These are phyloP conservation scores for Kokia cookei DNA, from an alignment of 441 rosid genomes.

Conservation along the genomic window DNA sequence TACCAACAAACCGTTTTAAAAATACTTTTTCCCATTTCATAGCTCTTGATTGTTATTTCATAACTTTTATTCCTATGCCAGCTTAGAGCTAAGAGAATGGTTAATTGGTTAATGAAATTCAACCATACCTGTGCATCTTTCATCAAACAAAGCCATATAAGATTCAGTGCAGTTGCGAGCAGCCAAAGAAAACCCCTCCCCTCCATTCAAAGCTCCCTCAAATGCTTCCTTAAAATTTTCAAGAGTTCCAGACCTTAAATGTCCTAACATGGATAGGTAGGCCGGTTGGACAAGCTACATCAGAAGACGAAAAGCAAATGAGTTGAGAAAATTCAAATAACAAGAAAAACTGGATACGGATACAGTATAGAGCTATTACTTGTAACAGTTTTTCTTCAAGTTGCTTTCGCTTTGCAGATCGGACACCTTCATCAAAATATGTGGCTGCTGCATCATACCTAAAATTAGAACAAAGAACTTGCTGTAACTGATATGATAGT, in stretches of 20 bases:
- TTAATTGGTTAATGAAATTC: not conserved
- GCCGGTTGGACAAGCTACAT: slow-evolving; percentile 83
- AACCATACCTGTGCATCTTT: slow-evolving; percentile 60
- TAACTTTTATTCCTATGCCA: not conserved
- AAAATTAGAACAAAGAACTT: not conserved
- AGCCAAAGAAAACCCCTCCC: slow-evolving; percentile 69
- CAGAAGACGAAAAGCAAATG: slow-evolving; percentile 16
- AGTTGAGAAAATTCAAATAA: not conserved
- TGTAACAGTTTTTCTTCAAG: slow-evolving; percentile 87
- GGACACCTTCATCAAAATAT: slow-evolving; percentile 92
- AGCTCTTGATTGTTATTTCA: not conserved
- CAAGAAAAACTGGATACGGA: not conserved
- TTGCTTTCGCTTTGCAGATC: slow-evolving; percentile 78
- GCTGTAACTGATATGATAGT: not conserved
- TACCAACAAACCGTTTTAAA: not conserved
- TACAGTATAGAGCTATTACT: slow-evolving; percentile 38
- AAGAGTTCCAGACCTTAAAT: slow-evolving; percentile 59
- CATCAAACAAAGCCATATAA: slow-evolving; percentile 54
- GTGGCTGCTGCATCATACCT: slow-evolving; percentile 86
- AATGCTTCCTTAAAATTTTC: slow-evolving; percentile 73
- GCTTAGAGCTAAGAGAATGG: not conserved
- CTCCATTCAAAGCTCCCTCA: slow-evolving; percentile 64
- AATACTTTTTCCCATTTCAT: not conserved
- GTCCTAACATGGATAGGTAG: slow-evolving; percentile 68
- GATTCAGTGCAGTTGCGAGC: slow-evolving; percentile 42